Conservation (phyloP, 495 filamentous ascomycete genomes). For the Penicillium parvum region DNA sequence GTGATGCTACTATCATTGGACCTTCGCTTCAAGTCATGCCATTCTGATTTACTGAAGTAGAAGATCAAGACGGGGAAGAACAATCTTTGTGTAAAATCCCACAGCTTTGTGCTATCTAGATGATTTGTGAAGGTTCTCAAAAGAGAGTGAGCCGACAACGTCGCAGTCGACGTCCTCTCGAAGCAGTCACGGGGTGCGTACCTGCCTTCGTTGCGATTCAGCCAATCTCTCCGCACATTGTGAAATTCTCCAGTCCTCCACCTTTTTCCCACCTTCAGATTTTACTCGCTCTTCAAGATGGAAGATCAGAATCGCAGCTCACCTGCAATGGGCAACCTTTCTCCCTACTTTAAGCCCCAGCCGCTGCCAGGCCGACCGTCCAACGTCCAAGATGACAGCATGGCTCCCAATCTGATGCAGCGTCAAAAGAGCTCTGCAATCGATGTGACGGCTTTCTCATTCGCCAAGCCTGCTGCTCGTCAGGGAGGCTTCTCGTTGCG, state of each 20-base stretch:
- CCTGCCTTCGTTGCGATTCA: background rate
- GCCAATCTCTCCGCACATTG: background rate
- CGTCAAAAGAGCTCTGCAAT: conserved; percentile 28
- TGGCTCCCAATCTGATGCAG: conserved; percentile 24
- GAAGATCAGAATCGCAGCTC: background rate
- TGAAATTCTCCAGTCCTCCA: no score
- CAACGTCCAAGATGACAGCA: background rate
- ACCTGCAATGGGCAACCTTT: background rate
- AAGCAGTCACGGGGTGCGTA: background rate
- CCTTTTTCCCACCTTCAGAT: background rate
- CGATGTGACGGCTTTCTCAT: conserved; percentile 34
- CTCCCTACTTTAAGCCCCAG: background rate
- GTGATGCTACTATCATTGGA: no score
- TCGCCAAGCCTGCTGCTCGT: conserved; percentile 27
- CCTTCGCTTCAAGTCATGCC: no score
- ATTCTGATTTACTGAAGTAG: no score
- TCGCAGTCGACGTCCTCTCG: no score
- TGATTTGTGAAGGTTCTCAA: no score
- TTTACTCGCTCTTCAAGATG: background rate
- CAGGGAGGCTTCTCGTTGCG: conserved; percentile 24
- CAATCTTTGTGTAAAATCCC: no score
- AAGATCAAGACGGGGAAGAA: no score
- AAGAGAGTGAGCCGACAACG: background rate
- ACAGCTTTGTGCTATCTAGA: no score
- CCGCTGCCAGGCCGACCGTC: background rate